A percentile compares a stretch with the other conserved stretches of the same genome.
Conservation (phyloP, 2,329 filamentous ascomycete genomes). For the Sclerotinia trifoliorum region DNA sequence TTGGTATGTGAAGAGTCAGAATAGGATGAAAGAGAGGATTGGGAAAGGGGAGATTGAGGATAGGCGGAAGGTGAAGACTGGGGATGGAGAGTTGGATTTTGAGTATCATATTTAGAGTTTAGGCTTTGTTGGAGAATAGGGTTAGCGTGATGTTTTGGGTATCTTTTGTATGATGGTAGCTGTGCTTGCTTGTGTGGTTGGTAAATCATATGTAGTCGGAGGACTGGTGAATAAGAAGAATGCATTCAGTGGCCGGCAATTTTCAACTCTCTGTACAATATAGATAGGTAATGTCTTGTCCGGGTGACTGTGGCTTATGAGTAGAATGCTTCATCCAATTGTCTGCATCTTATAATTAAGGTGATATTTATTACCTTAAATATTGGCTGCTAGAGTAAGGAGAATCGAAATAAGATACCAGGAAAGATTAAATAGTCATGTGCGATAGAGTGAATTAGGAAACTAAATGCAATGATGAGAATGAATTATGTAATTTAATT, state of each 20-base stretch:
- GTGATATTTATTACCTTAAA: neutral
- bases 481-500: neutral
- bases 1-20: conserved; percentile 46
- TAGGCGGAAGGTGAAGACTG: conserved; percentile 46
- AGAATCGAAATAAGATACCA: neutral
- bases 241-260: neutral
- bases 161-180: neutral
- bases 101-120: conserved; percentile 44
- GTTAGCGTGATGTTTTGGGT: neutral
- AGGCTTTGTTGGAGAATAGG: no score
- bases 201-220: neutral
- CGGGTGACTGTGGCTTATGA: no score
- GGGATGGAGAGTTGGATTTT: conserved; percentile 50
- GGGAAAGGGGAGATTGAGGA: conserved; percentile 46
- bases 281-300: neutral
- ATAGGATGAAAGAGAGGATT: conserved; percentile 44
- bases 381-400: neutral
- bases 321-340: neutral
- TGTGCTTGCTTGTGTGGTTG: neutral
- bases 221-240: neutral
- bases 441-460: neutral
- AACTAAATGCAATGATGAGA: neutral
- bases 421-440: no score
- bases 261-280: neutral
- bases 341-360: neutral